Evolutionary conservation across 2,329 filamentous ascomycete species (phyloP).

Genomic region (Ceratocystis papillata): DNA sequence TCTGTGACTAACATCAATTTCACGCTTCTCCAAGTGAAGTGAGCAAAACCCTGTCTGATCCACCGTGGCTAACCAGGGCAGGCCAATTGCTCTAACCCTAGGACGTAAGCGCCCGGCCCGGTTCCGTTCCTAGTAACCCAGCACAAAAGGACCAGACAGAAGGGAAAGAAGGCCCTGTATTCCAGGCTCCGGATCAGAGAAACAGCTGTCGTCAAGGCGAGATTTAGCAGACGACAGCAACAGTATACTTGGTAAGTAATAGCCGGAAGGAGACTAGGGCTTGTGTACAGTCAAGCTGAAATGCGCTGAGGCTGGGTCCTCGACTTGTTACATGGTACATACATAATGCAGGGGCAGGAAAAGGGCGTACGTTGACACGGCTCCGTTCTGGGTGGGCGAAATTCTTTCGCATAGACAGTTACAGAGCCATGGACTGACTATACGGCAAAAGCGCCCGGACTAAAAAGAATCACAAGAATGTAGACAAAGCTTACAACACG

Average conservation of each 20-base stretch:
- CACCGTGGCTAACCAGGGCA: neutral
- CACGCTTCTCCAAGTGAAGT: neutral
- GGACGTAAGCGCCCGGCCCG: neutral
- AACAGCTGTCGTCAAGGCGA: too few species aligned
- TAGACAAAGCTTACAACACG: neutral
- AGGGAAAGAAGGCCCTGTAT: too few species aligned
- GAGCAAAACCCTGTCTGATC: neutral
- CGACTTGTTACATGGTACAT: neutral
- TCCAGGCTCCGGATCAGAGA: neutral
- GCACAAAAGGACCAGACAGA: neutral
- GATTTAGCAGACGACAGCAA: too few species aligned
- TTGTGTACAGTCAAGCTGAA: neutral
- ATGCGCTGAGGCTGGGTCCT: neutral
- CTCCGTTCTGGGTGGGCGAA: neutral
- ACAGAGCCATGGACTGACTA: neutral
- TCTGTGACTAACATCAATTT: conserved; percentile 10
- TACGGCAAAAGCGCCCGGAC: neutral
- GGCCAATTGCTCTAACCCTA: neutral
- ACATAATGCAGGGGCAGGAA: neutral
- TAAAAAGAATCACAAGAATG: neutral
- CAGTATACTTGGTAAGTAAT: too few species aligned
- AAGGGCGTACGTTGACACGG: neutral
- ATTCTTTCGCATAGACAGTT: neutral
- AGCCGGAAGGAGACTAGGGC: too few species aligned
- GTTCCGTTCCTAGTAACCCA: neutral